Base-by-base conservation (phyloP, 257 asterid species). In the Plantago ovata region DNA sequence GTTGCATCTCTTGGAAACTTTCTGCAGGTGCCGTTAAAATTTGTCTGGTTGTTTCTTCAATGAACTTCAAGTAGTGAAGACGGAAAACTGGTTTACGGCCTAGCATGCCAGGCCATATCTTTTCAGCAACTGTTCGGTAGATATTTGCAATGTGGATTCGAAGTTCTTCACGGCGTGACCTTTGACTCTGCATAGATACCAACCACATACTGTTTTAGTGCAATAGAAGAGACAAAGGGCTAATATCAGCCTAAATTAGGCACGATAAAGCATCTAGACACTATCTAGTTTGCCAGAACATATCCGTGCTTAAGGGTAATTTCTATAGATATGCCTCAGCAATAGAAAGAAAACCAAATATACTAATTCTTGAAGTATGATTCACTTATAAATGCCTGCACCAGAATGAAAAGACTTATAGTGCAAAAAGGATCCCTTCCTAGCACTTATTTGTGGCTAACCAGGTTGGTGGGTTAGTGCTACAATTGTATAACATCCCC, bases 21-120 rank as follows among this genome's bases (percentile, higher is more conserved):
- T 93, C 99, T 7, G 87, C 66, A 20, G 89, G 70, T 20, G 96
- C 91, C 39, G 87, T 70, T 70, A 68, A 47, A 69, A 93, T 82
- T 67, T 82, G 94, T 70, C 76, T 79, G 49, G 94, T 86, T 61
- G 97, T 81, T 73, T 93, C 98, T 68, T 93, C 99, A 46, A 93
- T 81, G 76, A 89, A 93, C 86, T 81, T 93, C 75, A 93, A 77
- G 73, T 81, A 93, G 74, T 93, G 99, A 64, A 93, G 92, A 67
- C 99, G 99, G 64, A 93, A 93, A 71, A 89, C 92, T 19, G 97
- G 95, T 65, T 93, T 93, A 62, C 95, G 84, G 69, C 84, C 81
- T 28, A 93, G 80, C 96, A 86, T 86, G 63, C 99, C 96, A 51
- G 99, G 99, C 99, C 99, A 93, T 73, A 93, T 74, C 64, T 82